phyloP scores from a whole-genome alignment of 2,329 filamentous ascomycete species.

The Stemphylium vesicarium region DNA sequence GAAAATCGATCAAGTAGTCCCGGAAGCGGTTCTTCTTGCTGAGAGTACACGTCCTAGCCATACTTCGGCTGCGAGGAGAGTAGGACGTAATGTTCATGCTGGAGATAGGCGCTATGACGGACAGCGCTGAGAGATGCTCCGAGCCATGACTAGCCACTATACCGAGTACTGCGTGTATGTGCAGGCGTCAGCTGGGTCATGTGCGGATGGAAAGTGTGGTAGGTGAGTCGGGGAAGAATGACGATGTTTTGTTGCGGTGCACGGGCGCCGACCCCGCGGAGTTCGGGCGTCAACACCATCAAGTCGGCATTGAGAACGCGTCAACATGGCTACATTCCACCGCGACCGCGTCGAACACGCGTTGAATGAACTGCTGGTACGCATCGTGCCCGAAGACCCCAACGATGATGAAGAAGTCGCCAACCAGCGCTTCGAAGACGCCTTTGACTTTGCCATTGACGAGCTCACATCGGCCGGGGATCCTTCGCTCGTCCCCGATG shows the following conservation, averaged over 20 bases:
- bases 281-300: constrained; percentile 15
- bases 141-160: no score
- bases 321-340: constrained; percentile 44
- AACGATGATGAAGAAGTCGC: constrained; percentile 71
- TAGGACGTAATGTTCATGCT: no score
- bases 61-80: no score
- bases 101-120: no score
- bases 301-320: constrained; percentile 25
- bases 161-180: no score
- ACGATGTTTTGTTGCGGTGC: constrained; percentile 4
- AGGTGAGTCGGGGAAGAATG: neutral
- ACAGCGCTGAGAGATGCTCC: no score
- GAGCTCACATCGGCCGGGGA: constrained; percentile 54
- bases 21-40: neutral
- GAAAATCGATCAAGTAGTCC: no score
- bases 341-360: constrained; percentile 75
- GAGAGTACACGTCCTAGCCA: neutral
- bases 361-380: constrained; percentile 78
- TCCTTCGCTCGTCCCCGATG: constrained; percentile 68
- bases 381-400: constrained; percentile 71
- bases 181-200: neutral
- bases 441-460: constrained; percentile 58
- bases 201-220: neutral
- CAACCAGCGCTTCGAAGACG: constrained; percentile 72
- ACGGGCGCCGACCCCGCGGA: constrained; percentile 15